Percentiles rank a stretch among this genome's conserved stretches.
phyloP scores from a whole-genome alignment of 2,329 filamentous ascomycete genomes.

The Esteya vermicola region DNA sequence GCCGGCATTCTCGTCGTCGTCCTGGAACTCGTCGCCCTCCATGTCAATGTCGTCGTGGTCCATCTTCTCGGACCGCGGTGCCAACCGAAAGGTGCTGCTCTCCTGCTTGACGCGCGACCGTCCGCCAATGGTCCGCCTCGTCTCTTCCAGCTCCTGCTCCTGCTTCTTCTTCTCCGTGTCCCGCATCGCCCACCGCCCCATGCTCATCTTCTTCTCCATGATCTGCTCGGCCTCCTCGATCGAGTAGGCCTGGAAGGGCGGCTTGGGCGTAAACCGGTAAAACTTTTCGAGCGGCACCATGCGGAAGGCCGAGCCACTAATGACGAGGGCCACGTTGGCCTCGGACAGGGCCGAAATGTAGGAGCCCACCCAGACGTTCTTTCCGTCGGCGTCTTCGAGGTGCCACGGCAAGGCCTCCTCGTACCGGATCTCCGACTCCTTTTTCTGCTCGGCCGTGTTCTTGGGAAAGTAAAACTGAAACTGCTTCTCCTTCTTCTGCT shows the following conservation, averaged over 20 bases:
- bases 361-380: slow-evolving; percentile 83
- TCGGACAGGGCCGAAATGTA: slow-evolving; percentile 84
- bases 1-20: slow-evolving; percentile 69
- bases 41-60: slow-evolving; percentile 59
- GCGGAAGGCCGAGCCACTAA: slow-evolving; percentile 55
- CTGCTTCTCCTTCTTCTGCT: slow-evolving; percentile 61
- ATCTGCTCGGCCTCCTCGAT: slow-evolving; percentile 76
- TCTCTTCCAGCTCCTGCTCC: slow-evolving; percentile 48
- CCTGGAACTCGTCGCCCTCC: slow-evolving; percentile 64
- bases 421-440: slow-evolving; percentile 59
- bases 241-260: slow-evolving; percentile 61
- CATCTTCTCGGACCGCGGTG: slow-evolving; percentile 47
- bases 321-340: slow-evolving; percentile 66
- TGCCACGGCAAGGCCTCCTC: slow-evolving; percentile 96
- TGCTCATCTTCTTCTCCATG: slow-evolving; percentile 65
- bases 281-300: slow-evolving; percentile 92
- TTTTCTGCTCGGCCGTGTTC: slow-evolving; percentile 65
- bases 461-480: slow-evolving; percentile 78
- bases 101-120: slow-evolving; percentile 53
- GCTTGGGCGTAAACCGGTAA: slow-evolving; percentile 77
- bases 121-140: slow-evolving; percentile 34
- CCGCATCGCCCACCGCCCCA: slow-evolving; percentile 69
- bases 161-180: slow-evolving; percentile 43
- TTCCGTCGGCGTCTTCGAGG: slow-evolving; percentile 89
- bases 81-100: slow-evolving; percentile 47